Evolutionary conservation across 805 yeast genomes (phyloP), one percentile per base, ranked within the genome.

Genomic region (Candida palmyrensis): DNA sequence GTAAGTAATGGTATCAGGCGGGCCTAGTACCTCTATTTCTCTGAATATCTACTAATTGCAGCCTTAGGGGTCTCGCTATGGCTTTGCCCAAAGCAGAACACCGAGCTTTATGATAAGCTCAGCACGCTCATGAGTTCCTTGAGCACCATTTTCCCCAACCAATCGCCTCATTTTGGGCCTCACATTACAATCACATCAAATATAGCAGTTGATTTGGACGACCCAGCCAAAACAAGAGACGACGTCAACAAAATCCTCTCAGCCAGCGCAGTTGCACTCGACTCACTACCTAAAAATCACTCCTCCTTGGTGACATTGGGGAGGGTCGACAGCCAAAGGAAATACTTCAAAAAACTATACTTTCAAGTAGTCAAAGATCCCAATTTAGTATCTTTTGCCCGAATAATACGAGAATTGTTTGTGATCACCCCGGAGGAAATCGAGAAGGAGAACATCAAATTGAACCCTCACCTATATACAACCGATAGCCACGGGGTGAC

Each of bases 131-230:
- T 80, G 54, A 61, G 71, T n/a, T 78, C 87, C 7, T 54, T 84
- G 22, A 73, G 71, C 27, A 79, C 89, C 1, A 59, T 82, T n/a
- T 82, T 84, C 47, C 82, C 83, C 8, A 81, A 77, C 32, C 68
- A 55, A 35, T 77, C 87, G 1, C 82, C 82, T 2, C 52, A 48
- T 19, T 78, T 83, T 45, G 82, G 75, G 40, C 95, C 95, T 3
- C 95, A 84, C 50, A 67, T 85, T 22, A 85, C 95, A 2, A 66
- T 84, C 18, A 76, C 87, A 2, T 69, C 86, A n/a, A 71, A 75
- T 37, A 60, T 84, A 20, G 60, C 55, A 2, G 59, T 79, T 18
- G 57, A 64, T 36, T 41, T 59, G 39, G 55, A 51, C 6, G 56
- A 61, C 29, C 40, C 55, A 12, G 51, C 40, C 9, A 54, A 63